These are phyloP conservation scores for Corylus heterophylla DNA, from an alignment of 306 rosid genomes.

Conservation along the genomic window DNA sequence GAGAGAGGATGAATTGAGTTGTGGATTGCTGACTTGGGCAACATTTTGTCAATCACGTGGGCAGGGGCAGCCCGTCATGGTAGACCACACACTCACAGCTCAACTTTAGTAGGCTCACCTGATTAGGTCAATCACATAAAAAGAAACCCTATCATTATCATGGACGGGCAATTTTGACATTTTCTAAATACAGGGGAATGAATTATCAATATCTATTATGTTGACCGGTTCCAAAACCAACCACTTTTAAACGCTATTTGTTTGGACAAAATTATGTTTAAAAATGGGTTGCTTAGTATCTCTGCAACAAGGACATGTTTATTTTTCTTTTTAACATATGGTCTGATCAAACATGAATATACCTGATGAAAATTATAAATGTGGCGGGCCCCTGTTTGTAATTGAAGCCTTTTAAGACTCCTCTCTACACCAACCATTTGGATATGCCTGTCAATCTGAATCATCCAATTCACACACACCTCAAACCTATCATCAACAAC, in stretches of 20 bases:
- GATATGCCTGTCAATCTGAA: slow-evolving; percentile 9
- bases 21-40: slow-evolving; percentile 64
- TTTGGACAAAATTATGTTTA: slow-evolving; percentile 29
- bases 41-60: slow-evolving; percentile 88
- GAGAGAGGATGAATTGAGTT: slow-evolving; percentile 17
- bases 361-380: background rate
- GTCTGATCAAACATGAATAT: slow-evolving; percentile 10
- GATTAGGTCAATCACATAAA: slow-evolving; percentile 61
- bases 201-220: slow-evolving; percentile 31
- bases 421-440: slow-evolving; percentile 11
- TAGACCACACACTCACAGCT: slow-evolving; percentile 57
- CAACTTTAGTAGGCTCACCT: slow-evolving; percentile 49
- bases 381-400: slow-evolving; percentile 1
- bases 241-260: slow-evolving; percentile 36
- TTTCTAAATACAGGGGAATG: slow-evolving; percentile 32
- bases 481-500: background rate
- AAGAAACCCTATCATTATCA: slow-evolving; percentile 27
- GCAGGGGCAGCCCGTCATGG: slow-evolving; percentile 72
- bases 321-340: background rate
- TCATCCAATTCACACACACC: slow-evolving; percentile 9
- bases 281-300: slow-evolving; percentile 52
- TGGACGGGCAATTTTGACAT: slow-evolving; percentile 16
- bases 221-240: slow-evolving; percentile 64
- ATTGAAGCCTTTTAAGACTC: slow-evolving; percentile 2
- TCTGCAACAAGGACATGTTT: slow-evolving; percentile 48